phyloP scores from a whole-genome alignment of 208 protist species.

The Leishmania martiniquensis region DNA sequence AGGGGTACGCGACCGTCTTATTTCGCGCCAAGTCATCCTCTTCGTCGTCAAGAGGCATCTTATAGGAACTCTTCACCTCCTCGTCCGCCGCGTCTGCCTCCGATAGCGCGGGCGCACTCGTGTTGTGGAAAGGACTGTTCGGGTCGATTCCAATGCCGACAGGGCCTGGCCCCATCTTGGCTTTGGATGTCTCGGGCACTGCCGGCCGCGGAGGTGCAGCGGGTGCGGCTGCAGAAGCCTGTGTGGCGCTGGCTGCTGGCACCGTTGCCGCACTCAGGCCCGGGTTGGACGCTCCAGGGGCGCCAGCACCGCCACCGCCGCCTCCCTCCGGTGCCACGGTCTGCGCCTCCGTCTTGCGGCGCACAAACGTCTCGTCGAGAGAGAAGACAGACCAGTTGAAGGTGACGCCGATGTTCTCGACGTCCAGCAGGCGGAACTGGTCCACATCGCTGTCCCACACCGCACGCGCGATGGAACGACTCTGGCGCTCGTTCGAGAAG shows the following conservation, averaged over 20 bases:
- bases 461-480: slow-evolving; percentile 73
- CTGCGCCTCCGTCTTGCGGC: slow-evolving; percentile 21
- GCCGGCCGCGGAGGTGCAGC: not conserved
- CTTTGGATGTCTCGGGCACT: not conserved
- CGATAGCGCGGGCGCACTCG: not conserved
- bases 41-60: slow-evolving; percentile 6
- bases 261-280: not conserved
- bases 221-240: not conserved
- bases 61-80: slow-evolving; percentile 8
- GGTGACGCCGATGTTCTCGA: slow-evolving; percentile 80
- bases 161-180: slow-evolving; percentile 19
- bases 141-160: slow-evolving; percentile 23
- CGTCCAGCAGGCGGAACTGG: slow-evolving; percentile 78
- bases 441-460: slow-evolving; percentile 78
- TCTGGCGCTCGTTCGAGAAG: slow-evolving; percentile 85
- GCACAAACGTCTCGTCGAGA: slow-evolving; percentile 70
- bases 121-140: not conserved
- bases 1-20: slow-evolving; percentile 86
- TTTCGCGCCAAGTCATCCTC: slow-evolving; percentile 50
- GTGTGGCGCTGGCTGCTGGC: not conserved
- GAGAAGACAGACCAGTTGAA: slow-evolving; percentile 90
- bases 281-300: not conserved
- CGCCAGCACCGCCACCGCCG: not conserved
- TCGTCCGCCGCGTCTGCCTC: not conserved
- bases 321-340: not conserved